Conservation (phyloP, 306 rosid species). For the Castanea mollissima region DNA sequence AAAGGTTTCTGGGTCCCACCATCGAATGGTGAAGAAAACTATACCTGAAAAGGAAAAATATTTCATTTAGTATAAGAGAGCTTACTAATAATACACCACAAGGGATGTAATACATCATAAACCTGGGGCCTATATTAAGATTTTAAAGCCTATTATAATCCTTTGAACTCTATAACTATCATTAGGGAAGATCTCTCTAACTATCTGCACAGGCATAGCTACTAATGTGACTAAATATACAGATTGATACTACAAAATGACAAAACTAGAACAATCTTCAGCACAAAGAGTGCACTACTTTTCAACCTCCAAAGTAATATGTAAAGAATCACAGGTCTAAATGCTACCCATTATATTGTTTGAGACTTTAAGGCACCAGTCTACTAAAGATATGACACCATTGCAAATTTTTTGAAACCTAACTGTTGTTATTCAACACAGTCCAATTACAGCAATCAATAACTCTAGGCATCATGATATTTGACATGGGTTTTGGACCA, state of each 20-base stretch:
- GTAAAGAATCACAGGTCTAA: background rate
- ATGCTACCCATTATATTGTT: background rate
- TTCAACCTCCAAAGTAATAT: background rate
- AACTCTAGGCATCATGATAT: background rate
- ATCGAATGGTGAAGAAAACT: slow-evolving; percentile 88
- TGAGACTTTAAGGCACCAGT: background rate
- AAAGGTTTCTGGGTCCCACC: slow-evolving; percentile 86
- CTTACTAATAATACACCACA: background rate
- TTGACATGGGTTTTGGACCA: background rate
- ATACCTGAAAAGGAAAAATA: slow-evolving; percentile 48
- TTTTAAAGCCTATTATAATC: too few species aligned
- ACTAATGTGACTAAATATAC: background rate
- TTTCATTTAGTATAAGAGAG: background rate
- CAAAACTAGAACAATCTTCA: background rate
- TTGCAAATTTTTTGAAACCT: background rate
- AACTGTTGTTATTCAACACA: background rate
- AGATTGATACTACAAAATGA: background rate
- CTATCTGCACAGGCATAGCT: background rate
- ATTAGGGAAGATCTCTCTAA: background rate
- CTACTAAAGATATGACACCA: background rate
- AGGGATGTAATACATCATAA: slow-evolving; percentile 15
- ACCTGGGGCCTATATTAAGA: slow-evolving; percentile 6
- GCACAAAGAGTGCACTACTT: background rate
- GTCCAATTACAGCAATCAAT: background rate
- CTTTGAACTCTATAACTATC: background rate